These are phyloP conservation scores for Eucalyptus regnans DNA, from an alignment of 345 rosid genomes.

Conservation along the genomic window DNA sequence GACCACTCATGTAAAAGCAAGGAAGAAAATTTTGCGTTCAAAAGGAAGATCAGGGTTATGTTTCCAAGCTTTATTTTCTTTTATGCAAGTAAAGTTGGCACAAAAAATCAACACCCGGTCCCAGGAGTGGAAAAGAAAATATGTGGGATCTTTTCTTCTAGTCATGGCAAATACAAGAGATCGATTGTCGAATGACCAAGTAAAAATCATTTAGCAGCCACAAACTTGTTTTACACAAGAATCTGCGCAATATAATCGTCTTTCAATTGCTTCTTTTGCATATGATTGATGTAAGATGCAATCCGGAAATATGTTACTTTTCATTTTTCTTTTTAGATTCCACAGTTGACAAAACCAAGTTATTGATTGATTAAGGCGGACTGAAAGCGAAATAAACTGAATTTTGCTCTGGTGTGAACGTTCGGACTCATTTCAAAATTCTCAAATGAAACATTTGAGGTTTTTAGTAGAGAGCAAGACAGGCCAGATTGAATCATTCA, in stretches of 20 bases:
- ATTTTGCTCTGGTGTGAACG: neutral
- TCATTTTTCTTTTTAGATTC: neutral
- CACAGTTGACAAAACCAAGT: neutral
- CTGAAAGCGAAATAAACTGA: neutral
- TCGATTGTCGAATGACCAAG: neutral
- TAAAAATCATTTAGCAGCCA: neutral
- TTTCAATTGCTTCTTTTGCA: neutral
- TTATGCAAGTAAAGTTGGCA: neutral
- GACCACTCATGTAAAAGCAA: neutral
- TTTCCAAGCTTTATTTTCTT: neutral
- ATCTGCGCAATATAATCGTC: neutral
- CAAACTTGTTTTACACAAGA: neutral
- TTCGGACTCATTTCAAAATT: neutral
- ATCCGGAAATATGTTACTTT: neutral
- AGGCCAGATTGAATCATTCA: neutral
- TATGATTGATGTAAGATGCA: neutral
- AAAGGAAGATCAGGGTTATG: neutral
- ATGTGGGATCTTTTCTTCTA: neutral
- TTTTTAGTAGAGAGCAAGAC: neutral
- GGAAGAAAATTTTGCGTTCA: neutral
- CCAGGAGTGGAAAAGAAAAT: neutral
- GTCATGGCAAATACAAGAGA: neutral
- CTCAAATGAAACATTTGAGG: neutral
- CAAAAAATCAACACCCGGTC: neutral
- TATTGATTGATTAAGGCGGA: neutral